These are phyloP conservation scores for Lactarius tabidus DNA, from an alignment of 768 basidiomycete genomes.

Conservation along the genomic window DNA sequence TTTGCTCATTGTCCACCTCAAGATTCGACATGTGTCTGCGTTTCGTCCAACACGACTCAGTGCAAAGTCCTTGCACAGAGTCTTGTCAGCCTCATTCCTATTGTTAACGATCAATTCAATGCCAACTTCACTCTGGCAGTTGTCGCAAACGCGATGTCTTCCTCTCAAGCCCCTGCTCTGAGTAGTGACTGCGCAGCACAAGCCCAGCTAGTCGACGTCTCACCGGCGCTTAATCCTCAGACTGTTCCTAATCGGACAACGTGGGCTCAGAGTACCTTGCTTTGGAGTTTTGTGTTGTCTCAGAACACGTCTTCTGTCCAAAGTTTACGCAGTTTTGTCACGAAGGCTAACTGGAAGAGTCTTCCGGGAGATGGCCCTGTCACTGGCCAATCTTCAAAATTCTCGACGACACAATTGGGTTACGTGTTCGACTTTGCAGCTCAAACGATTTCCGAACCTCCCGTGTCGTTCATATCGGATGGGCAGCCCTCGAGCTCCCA, in stretches of 20 bases:
- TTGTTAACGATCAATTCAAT: conserved; percentile 45
- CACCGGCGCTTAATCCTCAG: conserved; percentile 38
- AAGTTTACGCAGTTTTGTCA: conserved; percentile 45
- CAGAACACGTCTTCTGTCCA: conserved; percentile 40
- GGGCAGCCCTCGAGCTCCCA: conserved; percentile 48
- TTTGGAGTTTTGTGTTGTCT: conserved; percentile 56
- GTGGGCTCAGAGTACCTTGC: conserved; percentile 56
- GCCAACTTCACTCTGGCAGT: conserved; percentile 42
- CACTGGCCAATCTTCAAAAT: conserved; percentile 31
- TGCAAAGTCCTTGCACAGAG: conserved; percentile 54
- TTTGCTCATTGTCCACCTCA: conserved; percentile 14
- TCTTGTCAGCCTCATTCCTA: conserved; percentile 47
- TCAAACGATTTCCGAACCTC: conserved; percentile 45
- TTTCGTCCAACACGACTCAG: conserved; percentile 38
- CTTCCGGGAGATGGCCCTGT: conserved; percentile 43
- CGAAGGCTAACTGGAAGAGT: conserved; percentile 45
- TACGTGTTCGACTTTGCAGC: conserved; percentile 57
- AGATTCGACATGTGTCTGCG: conserved; percentile 65
- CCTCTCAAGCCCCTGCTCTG: conserved; percentile 42
- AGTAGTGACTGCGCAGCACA: conserved; percentile 49
- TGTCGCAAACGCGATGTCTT: conserved; percentile 51
- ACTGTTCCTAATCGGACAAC: conserved; percentile 46
- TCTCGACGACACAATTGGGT: conserved; percentile 45
- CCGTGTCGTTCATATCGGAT: conserved; percentile 42
- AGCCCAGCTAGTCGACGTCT: conserved; percentile 52